Percentiles rank a stretch among this genome's conserved stretches.
Evolutionary conservation across 495 filamentous ascomycete species (phyloP).

Genomic region (Pyrenula aspistea): DNA sequence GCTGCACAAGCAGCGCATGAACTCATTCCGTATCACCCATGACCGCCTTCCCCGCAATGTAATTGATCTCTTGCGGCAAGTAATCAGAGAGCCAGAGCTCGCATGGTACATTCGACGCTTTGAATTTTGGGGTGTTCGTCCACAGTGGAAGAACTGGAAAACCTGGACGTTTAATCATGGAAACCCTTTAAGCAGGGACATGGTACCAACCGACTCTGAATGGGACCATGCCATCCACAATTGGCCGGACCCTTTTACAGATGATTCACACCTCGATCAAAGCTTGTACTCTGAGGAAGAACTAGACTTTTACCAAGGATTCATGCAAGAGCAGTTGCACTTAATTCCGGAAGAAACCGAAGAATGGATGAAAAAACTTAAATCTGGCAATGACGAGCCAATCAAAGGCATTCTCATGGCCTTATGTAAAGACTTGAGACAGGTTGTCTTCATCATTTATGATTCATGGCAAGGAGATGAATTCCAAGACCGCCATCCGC

Average conservation of each 20-base stretch:
- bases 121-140: neutral
- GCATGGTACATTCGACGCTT: neutral
- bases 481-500: neutral
- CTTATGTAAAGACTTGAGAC: neutral
- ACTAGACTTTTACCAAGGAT: neutral
- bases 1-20: neutral
- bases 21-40: neutral
- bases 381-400: neutral
- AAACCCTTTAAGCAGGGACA: neutral
- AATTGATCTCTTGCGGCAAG: neutral
- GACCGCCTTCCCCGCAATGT: neutral
- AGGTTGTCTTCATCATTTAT: neutral
- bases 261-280: neutral
- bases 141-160: neutral
- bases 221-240: neutral
- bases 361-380: neutral
- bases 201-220: neutral
- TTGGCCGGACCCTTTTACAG: neutral
- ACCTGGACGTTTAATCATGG: neutral
- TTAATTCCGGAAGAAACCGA: neutral
- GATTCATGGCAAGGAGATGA: neutral
- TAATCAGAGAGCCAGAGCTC: neutral
- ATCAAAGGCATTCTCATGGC: constrained; percentile 1
- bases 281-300: neutral
- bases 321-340: neutral